Conservation (phyloP, 1,139 yeast species). For the Pichia sp. region DNA sequence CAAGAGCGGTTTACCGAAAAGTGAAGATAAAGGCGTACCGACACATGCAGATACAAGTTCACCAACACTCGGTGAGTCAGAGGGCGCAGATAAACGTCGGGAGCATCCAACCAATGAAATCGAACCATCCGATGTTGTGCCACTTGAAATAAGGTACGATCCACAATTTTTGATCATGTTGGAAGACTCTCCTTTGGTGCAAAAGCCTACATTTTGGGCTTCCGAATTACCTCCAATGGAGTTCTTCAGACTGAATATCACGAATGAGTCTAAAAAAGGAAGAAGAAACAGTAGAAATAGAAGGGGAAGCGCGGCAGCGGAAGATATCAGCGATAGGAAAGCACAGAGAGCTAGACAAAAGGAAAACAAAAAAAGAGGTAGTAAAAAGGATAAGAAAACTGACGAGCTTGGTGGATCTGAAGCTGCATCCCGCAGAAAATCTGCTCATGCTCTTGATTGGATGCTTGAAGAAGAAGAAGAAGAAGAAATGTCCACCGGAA, state of each 20-base stretch:
- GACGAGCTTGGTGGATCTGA: constrained; percentile 20
- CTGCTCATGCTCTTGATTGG: constrained; percentile 48
- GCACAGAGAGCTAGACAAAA: constrained; percentile 13
- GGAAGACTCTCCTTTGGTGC: constrained; percentile 29
- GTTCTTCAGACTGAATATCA: constrained; percentile 7
- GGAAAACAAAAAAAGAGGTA: constrained; percentile 12
- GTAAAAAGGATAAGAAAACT: constrained; percentile 25
- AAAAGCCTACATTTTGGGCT: constrained; percentile 2
- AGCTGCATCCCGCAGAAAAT: constrained; percentile 26
- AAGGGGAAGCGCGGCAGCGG: not conserved
- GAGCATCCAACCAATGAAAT: no score
- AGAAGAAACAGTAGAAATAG: constrained; percentile 2
- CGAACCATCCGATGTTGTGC: not conserved
- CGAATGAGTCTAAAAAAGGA: not conserved
- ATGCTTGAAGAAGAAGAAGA: constrained; percentile 29
- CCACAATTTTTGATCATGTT: constrained; percentile 29
- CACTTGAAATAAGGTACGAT: not conserved
- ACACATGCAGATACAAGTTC: no score
- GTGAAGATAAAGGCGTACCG: no score
- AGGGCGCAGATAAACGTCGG: no score
- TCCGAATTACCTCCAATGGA: constrained; percentile 9
- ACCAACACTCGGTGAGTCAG: no score
- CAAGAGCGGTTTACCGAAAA: no score
- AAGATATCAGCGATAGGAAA: constrained; percentile 8
- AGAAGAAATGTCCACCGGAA: constrained; percentile 28